A percentile compares a stretch with the other conserved stretches of the same genome.
phyloP scores from a whole-genome alignment of 129 eudicot genomes.

The Lactuca saligna region DNA sequence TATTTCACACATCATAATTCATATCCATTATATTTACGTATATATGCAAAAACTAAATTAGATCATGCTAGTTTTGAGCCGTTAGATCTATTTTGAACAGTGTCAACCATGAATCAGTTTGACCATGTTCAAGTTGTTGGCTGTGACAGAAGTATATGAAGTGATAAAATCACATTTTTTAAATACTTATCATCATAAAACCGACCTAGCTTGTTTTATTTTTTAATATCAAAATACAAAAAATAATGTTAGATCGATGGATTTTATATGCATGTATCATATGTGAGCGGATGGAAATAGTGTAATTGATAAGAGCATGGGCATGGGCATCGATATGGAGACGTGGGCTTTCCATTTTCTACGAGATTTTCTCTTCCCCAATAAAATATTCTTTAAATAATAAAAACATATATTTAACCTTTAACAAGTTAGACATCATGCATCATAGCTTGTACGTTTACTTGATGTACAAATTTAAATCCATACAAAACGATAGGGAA shows the following conservation, averaged over 20 bases:
- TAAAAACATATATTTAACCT: background rate
- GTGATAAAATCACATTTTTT: background rate
- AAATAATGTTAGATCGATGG: background rate
- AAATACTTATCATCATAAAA: too few relatives aligned
- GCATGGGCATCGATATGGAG: constrained; percentile 1
- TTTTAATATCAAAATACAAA: background rate
- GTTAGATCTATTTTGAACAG: constrained; percentile 2
- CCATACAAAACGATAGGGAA: background rate
- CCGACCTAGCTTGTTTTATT: background rate
- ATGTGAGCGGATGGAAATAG: constrained; percentile 18
- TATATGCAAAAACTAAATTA: background rate
- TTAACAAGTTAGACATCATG: background rate
- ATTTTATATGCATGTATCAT: background rate
- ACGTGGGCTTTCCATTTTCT: background rate
- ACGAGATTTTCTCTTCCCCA: background rate
- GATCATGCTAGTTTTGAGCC: background rate
- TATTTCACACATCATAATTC: background rate
- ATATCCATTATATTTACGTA: background rate
- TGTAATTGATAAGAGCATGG: constrained; percentile 17
- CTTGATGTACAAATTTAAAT: background rate
- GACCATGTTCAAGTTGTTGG: background rate
- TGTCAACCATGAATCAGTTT: background rate
- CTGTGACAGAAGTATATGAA: background rate
- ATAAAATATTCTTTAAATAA: too few relatives aligned
- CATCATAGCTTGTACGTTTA: background rate